Evolutionary conservation across 495 filamentous ascomycete species (phyloP), one percentile per base, ranked within the genome.

Genomic region (Aspergillus funiculosus): DNA sequence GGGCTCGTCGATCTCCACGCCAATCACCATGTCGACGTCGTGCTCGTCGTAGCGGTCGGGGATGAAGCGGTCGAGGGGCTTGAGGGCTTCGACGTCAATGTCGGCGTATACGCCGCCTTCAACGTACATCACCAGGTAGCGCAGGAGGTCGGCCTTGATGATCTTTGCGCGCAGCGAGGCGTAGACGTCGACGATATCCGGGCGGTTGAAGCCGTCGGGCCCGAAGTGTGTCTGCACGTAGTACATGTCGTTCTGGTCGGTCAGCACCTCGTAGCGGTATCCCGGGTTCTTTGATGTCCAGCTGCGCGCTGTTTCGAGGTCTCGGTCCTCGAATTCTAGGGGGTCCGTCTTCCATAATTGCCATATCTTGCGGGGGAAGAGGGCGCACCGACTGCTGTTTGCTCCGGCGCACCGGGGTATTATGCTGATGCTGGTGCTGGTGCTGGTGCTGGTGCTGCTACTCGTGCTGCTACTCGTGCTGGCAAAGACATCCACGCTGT

Each of bases 301-400:
- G 10, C 78, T 73, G 41, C 67, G 70, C 13, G 79, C 79, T 1
- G 60, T 56, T 17, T 58, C 57, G 43, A 70, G 58, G 46, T 84
- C 79, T 14, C 76, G 66, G 43, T 72, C 66, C 45, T 78, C 77
- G 48, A 83, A 79, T 1, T 61, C 59, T 26, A 82, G 63, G 5
- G 79, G 72, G 53, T 76, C 69, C 22, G 78, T 72, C 57, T 82
- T 82, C 81, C 81, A 84, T 7, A 77, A 76, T 59, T 84, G 81
- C 81, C 81, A 84, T 48, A 84, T 80, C 56, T 80, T 80, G 22
- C 56, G 54, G 10, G 73, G 73, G 39, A 77, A 72, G 21, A 39
- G 32, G 30, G 39, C 39, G 30, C 32, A 40, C 6, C 28, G 26
- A n/a, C 34, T 22, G 7, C 19, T 32, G 43, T 13, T 30, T 9